These are phyloP conservation scores for Penicillium angulare DNA, from an alignment of 495 filamentous ascomycete species.

Conservation along the genomic window DNA sequence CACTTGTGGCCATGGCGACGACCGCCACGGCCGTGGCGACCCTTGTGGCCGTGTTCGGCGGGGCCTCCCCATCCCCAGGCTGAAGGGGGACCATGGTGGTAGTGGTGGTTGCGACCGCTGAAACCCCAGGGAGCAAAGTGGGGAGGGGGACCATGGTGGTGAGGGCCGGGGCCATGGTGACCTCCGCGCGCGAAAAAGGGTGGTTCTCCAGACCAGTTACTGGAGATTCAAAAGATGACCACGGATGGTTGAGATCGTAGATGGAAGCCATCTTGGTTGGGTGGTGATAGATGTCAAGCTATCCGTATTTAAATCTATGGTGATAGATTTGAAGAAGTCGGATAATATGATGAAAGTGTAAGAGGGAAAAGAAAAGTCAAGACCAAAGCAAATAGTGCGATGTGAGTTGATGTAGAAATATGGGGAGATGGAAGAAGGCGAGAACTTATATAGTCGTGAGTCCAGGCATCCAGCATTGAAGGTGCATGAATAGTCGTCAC, in stretches of 20 bases:
- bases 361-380: background rate
- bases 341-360: background rate
- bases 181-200: conserved; percentile 35
- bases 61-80: conserved; percentile 13
- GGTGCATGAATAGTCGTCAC: background rate
- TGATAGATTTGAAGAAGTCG: background rate
- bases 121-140: conserved; percentile 7
- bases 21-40: background rate
- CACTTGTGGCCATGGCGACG: background rate
- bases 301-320: background rate
- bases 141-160: conserved; percentile 10
- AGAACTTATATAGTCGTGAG: background rate
- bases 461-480: background rate
- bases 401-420: background rate
- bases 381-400: background rate
- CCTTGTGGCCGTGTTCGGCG: background rate
- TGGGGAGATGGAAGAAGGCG: background rate
- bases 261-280: conserved; percentile 32
- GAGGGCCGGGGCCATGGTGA: conserved; percentile 7
- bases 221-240: conserved; percentile 34
- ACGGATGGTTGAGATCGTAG: conserved; percentile 35
- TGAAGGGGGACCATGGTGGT: conserved; percentile 4
- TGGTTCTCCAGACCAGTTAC: conserved; percentile 32
- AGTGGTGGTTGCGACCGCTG: conserved; percentile 2
- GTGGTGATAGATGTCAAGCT: too few relatives aligned